Evolutionary conservation across 148 eudicot genomes (phyloP), one percentile per base, ranked within the genome.

Genomic region (Heliamphora exappendiculata): DNA sequence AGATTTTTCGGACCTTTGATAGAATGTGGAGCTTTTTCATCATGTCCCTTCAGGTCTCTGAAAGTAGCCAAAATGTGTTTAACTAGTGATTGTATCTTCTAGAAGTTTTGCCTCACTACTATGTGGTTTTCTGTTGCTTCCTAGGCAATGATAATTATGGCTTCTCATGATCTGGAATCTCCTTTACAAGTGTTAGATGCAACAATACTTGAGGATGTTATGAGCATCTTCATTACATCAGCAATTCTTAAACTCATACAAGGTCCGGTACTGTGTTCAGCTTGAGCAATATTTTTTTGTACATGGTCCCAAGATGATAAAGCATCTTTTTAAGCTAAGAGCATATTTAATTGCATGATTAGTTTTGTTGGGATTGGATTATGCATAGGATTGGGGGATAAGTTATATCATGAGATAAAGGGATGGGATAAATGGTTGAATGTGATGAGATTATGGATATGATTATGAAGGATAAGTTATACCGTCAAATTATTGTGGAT

Each of bases 11-110:
- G 86, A 91, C 94, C 84, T 95, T 95, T 72, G 99, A 95, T 75
- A 87, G 99, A 77, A 89, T 95, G 97, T 95, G 99, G 99, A 85
- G 83, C 79, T 91, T 95, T 84, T 81, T 91, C 49, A 89, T 95
- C 78, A 80, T 95, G 67, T 80, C 97, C 47, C 97, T 95, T 76
- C 99, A 95, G 99, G 99, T 92, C 57, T 55, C 29, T 45, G 22
- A n/a, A 62, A 59, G 57, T 63, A 22, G 49, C n/a, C 34, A 47
- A 28, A 39, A 28, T 37, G 17, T 29, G 17, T 66, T 59, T 53
- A 51, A 39, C 57, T 26, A 31, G 45, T 64, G 55, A 9, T 72
- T 59, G 13, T 75, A 36, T 64, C 50, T 69, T 68, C 14, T 11
- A 41, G 22, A 73, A 33, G 47, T 33, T 78, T 64, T 67, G 29